Evolutionary conservation across 2,329 filamentous ascomycete genomes (phyloP), one percentile per base, ranked within the genome.

Genomic region (Fusarium papillatum): DNA sequence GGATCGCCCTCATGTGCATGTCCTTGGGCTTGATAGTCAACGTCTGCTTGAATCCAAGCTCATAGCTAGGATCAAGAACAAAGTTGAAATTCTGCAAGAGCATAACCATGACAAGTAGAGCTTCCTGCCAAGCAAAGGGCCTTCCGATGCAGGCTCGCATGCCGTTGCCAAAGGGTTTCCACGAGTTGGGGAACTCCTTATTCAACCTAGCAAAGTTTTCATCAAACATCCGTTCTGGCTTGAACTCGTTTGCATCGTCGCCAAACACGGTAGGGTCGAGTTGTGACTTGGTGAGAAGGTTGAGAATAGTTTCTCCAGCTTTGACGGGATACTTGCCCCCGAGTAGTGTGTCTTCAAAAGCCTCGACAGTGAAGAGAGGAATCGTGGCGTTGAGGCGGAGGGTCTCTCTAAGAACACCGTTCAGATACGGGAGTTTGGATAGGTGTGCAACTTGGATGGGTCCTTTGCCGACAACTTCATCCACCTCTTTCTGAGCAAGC

Each of bases 151-250:
- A 95, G 2, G 86, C 92, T 64, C 94, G 86, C 75, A 89, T 86
- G 4, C 93, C 93, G 71, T 93, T 93, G 2, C 94, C 94, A 77
- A 95, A 95, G 9, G 94, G 93, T 83, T 94, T 93, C 91, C 90
- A 93, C 22, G 88, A 88, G 67, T 90, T 90, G 19, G 87, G 87
- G 38, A 91, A 92, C 5, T 94, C 86, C 39, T 89, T 89, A 72
- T 90, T 62, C 1, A 62, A 19, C 38, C 17, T 62, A 4, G 59
- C 24, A 41, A 62, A 62, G 24, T 62, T 62, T 0, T 43, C 59
- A 3, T 62, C 38, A 8, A 62, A 62, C 59, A 62, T 62, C 5
- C 59, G 59, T 3, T 62, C 38, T 6, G 59, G 59, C 1, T 62
- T 62, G 3, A 62, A 62, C 11, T 62, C 59, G 59, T 41, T 41